A percentile compares a stretch with the other conserved stretches of the same genome.
phyloP scores from a whole-genome alignment of 768 basidiomycete genomes.

The Termitomyces titanicus region DNA sequence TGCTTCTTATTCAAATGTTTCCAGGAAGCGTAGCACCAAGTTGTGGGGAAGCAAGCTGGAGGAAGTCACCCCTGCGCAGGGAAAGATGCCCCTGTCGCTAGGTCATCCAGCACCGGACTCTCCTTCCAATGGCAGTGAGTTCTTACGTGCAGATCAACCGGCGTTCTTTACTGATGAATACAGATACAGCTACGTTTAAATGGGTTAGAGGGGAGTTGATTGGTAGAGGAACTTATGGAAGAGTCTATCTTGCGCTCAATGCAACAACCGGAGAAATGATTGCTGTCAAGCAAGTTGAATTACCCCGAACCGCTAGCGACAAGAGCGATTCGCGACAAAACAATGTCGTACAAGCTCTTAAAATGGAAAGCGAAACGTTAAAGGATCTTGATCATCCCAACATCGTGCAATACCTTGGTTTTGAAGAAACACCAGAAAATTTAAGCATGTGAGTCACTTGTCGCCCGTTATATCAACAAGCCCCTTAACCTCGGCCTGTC shows the following conservation, averaged over 20 bases:
- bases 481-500: constrained; percentile 6
- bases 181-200: constrained; percentile 76
- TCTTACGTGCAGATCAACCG: constrained; percentile 4
- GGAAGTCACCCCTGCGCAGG: constrained; percentile 82
- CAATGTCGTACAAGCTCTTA: constrained; percentile 85
- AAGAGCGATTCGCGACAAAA: constrained; percentile 83
- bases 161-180: constrained; percentile 15
- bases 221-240: constrained; percentile 94
- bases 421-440: constrained; percentile 84
- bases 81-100: constrained; percentile 41
- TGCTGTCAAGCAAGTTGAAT: constrained; percentile 98
- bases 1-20: constrained; percentile 41
- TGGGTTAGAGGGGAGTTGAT: constrained; percentile 99
- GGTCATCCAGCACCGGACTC: constrained; percentile 49
- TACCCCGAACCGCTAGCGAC: constrained; percentile 88
- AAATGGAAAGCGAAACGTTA: constrained; percentile 93
- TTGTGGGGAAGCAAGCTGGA: constrained; percentile 93
- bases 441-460: constrained; percentile 80
- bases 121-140: constrained; percentile 66
- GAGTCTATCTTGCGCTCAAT: constrained; percentile 94
- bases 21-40: constrained; percentile 87
- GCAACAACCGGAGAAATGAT: constrained; percentile 98
- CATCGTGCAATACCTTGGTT: constrained; percentile 96
- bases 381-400: constrained; percentile 96
- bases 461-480: background rate